phyloP scores from a whole-genome alignment of 2,329 filamentous ascomycete genomes.

The Talaromyces sp. region DNA sequence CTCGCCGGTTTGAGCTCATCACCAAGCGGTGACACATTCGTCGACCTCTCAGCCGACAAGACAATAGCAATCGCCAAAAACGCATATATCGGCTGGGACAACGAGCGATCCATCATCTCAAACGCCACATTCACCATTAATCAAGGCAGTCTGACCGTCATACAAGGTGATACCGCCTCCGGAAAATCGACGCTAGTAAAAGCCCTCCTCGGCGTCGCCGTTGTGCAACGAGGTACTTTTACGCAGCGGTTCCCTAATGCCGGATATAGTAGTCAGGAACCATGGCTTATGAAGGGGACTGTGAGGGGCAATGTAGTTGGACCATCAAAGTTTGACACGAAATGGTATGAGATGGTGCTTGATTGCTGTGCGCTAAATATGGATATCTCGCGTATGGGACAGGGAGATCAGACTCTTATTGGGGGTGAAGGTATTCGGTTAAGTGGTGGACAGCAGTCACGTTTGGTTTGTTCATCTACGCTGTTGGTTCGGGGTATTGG shows the following conservation, averaged over 20 bases:
- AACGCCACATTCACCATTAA: background rate
- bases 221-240: background rate
- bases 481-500: background rate
- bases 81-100: background rate
- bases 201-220: background rate
- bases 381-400: slow-evolving; percentile 43
- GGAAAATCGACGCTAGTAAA: background rate
- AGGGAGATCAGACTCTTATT: slow-evolving; percentile 47
- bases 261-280: slow-evolving; percentile 40
- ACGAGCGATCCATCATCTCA: background rate
- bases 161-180: background rate
- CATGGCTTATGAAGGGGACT: slow-evolving; percentile 32
- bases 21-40: background rate
- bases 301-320: slow-evolving; percentile 33
- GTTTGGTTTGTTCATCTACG: slow-evolving; percentile 14
- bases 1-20: background rate
- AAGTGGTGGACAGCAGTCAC: slow-evolving; percentile 54
- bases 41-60: background rate
- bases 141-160: background rate
- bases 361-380: slow-evolving; percentile 32
- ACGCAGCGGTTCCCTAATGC: background rate
- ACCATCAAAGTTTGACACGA: slow-evolving; percentile 27
- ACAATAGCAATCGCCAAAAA: background rate
- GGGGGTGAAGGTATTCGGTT: slow-evolving; percentile 55
- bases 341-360: slow-evolving; percentile 31